Conservation (phyloP, 768 basidiomycete species). For the Russula brevipes region DNA sequence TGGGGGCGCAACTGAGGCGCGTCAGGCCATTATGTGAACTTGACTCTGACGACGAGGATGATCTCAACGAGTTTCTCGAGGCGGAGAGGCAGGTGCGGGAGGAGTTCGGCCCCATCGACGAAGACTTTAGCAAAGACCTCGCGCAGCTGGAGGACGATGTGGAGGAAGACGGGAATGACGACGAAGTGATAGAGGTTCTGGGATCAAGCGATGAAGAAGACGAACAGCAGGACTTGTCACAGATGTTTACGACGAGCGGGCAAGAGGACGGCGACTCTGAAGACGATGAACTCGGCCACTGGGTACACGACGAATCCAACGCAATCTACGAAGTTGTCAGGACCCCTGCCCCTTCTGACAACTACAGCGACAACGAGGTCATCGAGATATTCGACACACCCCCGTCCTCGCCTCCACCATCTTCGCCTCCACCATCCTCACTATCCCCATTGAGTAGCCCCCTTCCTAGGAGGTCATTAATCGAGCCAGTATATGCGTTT, state of each 20-base stretch:
- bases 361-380: conserved; percentile 16
- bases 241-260: conserved; percentile 4
- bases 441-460: conserved; percentile 2
- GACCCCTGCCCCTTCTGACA: conserved; percentile 8
- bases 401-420: conserved; percentile 20
- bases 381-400: conserved; percentile 35
- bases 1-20: conserved; percentile 28
- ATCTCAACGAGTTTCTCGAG: conserved; percentile 61
- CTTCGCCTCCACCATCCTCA: conserved; percentile 16
- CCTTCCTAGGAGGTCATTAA: not conserved
- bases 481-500: not conserved
- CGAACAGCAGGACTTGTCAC: not conserved
- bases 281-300: conserved; percentile 42
- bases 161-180: conserved; percentile 9
- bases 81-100: conserved; percentile 53
- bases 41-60: conserved; percentile 52
- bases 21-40: conserved; percentile 40
- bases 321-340: conserved; percentile 32
- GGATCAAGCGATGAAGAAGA: conserved; percentile 22
- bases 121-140: conserved; percentile 32
- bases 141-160: conserved; percentile 28
- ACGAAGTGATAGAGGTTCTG: conserved; percentile 16
- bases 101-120: conserved; percentile 43
- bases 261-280: conserved; percentile 24
- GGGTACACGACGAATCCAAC: conserved; percentile 41